phyloP scores from a whole-genome alignment of 345 rosid species.

The Eucalyptus regnans region DNA sequence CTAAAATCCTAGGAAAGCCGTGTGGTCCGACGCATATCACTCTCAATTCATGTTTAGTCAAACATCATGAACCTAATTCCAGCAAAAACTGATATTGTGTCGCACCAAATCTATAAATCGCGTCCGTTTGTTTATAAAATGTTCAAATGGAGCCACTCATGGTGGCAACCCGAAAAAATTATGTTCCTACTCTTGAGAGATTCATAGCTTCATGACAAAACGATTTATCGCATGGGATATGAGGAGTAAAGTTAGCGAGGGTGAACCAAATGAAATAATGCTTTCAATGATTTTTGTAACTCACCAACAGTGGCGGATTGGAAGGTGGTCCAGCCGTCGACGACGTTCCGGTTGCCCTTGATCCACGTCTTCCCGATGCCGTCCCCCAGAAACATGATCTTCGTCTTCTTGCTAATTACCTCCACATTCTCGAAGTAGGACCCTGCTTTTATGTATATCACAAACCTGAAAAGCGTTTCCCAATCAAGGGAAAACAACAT shows the following conservation, averaged over 20 bases:
- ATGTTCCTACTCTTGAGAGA: neutral
- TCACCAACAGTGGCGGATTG: conserved; percentile 86
- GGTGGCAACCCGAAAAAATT: neutral
- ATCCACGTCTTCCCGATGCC: conserved; percentile 72
- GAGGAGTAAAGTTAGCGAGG: neutral
- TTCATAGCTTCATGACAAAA: neutral
- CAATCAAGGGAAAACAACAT: neutral
- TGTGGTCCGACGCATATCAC: neutral
- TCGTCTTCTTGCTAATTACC: conserved; percentile 41
- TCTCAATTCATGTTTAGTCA: neutral
- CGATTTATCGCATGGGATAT: neutral
- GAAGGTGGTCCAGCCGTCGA: conserved; percentile 75
- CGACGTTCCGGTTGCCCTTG: conserved; percentile 42
- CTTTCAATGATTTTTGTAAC: neutral
- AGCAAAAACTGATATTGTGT: neutral
- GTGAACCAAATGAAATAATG: neutral
- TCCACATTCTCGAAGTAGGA: conserved; percentile 70
- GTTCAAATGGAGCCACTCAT: neutral
- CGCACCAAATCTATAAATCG: neutral
- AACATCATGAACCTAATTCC: neutral
- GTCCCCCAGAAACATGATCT: conserved; percentile 70
- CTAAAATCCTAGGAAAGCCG: neutral
- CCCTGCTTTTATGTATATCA: conserved; percentile 71
- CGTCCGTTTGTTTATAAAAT: neutral
- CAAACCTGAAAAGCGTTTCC: conserved; percentile 28